phyloP scores from a whole-genome alignment of 2,329 filamentous ascomycete genomes.

The Exophiala viscosa region DNA sequence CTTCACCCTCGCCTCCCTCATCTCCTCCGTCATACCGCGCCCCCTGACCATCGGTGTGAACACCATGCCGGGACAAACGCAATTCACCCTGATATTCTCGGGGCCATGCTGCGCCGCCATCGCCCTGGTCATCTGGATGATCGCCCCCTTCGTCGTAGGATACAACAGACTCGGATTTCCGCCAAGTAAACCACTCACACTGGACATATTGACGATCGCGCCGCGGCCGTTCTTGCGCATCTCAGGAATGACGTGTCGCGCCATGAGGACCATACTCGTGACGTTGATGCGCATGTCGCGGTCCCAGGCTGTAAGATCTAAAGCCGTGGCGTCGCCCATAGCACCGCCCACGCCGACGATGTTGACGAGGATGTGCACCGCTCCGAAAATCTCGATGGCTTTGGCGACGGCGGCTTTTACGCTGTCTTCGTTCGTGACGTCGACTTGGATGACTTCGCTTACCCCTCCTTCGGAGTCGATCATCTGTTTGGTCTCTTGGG shows the following conservation, averaged over 20 bases:
- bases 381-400: conserved; percentile 10
- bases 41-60: conserved; percentile 29
- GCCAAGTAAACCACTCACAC: conserved; percentile 33
- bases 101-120: conserved; percentile 51
- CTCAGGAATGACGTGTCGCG: conserved; percentile 31
- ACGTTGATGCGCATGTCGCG: conserved; percentile 35
- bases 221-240: conserved; percentile 36
- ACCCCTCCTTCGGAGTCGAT: conserved; percentile 5
- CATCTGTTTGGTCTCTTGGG: conserved; percentile 8
- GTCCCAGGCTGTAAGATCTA: conserved; percentile 34
- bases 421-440: conserved; percentile 8
- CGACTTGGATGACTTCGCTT: background rate
- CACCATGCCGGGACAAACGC: conserved; percentile 45
- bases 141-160: conserved; percentile 35
- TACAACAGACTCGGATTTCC: conserved; percentile 33
- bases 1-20: conserved; percentile 28
- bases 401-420: conserved; percentile 4
- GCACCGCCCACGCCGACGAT: conserved; percentile 37
- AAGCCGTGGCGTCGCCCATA: conserved; percentile 30
- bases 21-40: conserved; percentile 30
- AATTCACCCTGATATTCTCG: conserved; percentile 49
- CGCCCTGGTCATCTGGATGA: conserved; percentile 51
- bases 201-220: conserved; percentile 38
- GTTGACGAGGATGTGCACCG: conserved; percentile 12
- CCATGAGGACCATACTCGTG: conserved; percentile 38